Base-by-base conservation (phyloP, 352 stramenopile species). In the Elongisporangium undulatum region DNA sequence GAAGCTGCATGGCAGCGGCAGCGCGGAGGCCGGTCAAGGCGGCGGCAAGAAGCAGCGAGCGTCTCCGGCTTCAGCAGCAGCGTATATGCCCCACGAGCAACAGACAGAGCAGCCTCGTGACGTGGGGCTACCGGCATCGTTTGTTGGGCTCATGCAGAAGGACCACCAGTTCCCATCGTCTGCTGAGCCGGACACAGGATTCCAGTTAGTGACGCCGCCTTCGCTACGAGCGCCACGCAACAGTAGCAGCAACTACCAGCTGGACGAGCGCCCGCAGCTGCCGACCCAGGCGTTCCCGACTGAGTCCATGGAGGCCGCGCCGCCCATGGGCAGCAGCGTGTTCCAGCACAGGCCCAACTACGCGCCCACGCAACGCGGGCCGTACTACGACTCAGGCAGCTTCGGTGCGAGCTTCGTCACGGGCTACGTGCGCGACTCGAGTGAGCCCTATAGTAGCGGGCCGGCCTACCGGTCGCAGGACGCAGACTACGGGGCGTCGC, bases 211-310 rank as follows among this genome's bases (percentile, higher is more conserved):
- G 34, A 10, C 13, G 1, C 34, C 34, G 34, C 34, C 34, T 16
- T 45, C 34, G 9, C 34, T 45, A 12, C 34, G 34, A 16, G 34
- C 34, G 34, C 34, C 34, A 45, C 34, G 34, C 34, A 45, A 12
- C 34, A 45, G 34, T 12, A 45, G 34, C 34, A 45, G 34, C 34
- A 45, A 4, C 34, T 45, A 45, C 12, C 34, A 45, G 34, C 16
- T 69, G 51, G 73, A 87, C 39, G 71, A 85, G 3, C 72, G 74
- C 0, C 72, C 76, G 15, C 64, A 75, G 9, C 62, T 89, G 19
- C 79, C 74, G 9, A 89, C 79, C 19, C 70, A 74, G 22, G 67
- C 79, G 1, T 87, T 89, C 61, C 79, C 79, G 29, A 85, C 74
- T 22, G 79, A 87, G 58, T 69, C 66, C 22, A 69, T 72, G 38